A percentile compares a stretch with the other conserved stretches of the same genome.
Evolutionary conservation across 2,329 filamentous ascomycete genomes (phyloP).

Genomic region (Chaetomium sp.): DNA sequence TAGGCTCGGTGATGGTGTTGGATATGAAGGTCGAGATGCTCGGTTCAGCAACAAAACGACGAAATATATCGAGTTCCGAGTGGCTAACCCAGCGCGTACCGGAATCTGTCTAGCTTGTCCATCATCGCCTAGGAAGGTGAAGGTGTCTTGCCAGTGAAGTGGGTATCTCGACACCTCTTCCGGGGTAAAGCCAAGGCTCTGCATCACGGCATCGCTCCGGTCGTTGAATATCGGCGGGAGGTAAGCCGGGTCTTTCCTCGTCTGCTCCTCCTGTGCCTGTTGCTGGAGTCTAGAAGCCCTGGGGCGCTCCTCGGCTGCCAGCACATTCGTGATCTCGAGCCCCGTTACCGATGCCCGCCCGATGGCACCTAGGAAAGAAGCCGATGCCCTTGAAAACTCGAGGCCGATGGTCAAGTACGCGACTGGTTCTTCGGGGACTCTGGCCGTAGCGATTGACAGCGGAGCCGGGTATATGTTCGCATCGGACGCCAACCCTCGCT

Average conservation of each 20-base stretch:
- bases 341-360: conserved; percentile 52
- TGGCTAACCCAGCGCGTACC: conserved; percentile 59
- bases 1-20: conserved; percentile 49
- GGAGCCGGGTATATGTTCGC: conserved; percentile 53
- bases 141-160: conserved; percentile 56
- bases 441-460: conserved; percentile 44
- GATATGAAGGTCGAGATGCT: conserved; percentile 45
- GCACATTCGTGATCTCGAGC: conserved; percentile 57
- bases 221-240: conserved; percentile 63
- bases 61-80: conserved; percentile 64
- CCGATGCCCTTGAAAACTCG: conserved; percentile 59
- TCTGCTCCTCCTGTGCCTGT: conserved; percentile 59
- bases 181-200: conserved; percentile 54
- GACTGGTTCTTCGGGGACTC: conserved; percentile 56
- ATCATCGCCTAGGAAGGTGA: conserved; percentile 56
- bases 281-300: conserved; percentile 51
- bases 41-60: conserved; percentile 54
- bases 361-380: conserved; percentile 57
- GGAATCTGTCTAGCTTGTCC: conserved; percentile 54
- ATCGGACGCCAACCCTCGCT: conserved; percentile 53
- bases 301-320: conserved; percentile 54
- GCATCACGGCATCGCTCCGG: conserved; percentile 58
- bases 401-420: conserved; percentile 62
- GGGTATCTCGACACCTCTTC: conserved; percentile 57
- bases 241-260: conserved; percentile 61